These are phyloP conservation scores for Penicillium ochrochloron DNA, from an alignment of 495 filamentous ascomycete genomes.

Conservation along the genomic window DNA sequence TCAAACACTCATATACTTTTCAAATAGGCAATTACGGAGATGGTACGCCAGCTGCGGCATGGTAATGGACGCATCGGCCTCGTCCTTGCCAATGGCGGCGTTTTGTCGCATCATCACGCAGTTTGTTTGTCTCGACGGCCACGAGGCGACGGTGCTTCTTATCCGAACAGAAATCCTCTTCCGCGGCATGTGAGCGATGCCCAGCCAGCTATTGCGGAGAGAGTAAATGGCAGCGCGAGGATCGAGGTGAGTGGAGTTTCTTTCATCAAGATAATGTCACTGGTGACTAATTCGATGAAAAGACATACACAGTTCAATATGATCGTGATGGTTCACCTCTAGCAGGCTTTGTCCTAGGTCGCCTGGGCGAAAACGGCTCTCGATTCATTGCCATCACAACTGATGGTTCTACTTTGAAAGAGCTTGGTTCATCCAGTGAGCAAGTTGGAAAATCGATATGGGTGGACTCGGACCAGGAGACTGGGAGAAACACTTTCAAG, in stretches of 20 bases:
- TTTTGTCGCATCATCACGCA: constrained; percentile 58
- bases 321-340: constrained; percentile 42
- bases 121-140: constrained; percentile 50
- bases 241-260: constrained; percentile 47
- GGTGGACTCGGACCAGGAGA: neutral
- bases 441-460: constrained; percentile 1
- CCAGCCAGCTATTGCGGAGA: neutral
- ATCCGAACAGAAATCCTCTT: constrained; percentile 25
- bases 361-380: neutral
- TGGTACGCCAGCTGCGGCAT: constrained; percentile 49
- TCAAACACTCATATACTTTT: neutral
- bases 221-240: neutral
- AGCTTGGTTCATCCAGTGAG: neutral
- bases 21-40: constrained; percentile 51
- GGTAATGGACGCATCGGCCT: constrained; percentile 48
- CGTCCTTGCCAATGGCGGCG: constrained; percentile 60
- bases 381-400: constrained; percentile 6
- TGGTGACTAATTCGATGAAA: neutral
- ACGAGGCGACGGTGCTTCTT: constrained; percentile 25
- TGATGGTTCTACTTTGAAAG: constrained; percentile 5
- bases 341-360: constrained; percentile 2
- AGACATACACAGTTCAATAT: constrained; percentile 63
- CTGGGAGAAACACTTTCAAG: constrained; percentile 8
- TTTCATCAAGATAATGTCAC: neutral
- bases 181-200: neutral